Base-by-base conservation (phyloP, 257 asterid genomes). In the Scutellaria minor region DNA sequence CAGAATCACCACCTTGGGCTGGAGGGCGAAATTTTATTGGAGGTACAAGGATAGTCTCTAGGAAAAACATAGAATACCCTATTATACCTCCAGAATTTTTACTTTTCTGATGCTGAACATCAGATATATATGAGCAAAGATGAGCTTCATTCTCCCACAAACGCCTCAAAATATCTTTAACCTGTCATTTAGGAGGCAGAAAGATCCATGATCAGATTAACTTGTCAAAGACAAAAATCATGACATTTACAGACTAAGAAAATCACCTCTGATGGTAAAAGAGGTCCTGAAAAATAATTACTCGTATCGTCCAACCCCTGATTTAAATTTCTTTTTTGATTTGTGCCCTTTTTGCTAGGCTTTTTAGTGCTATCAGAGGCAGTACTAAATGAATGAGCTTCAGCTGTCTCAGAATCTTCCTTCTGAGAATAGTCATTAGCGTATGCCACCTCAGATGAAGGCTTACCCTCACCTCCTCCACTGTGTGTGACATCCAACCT, bases 21-120 rank as follows among this genome's bases (percentile, higher is more conserved):
- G 91, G 85, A 76, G 99, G 96, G 9, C 99, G 92, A 71, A 94
- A 94, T 82, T 83, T 92, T 80, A 85, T 83, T 22, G 99, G 98
- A 22, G 97, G 91, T 37, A 94, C 96, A 65, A 87, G 88, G 78
- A 89, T 50, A 66, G 90, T 75, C 53, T 87, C 90, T 55, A 94
- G 81, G 79, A 94, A 94, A 83, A 89, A 94, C 90, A 91, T 91
- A 15, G 73, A 85, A 79, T 85, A 73, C 50, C 90, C 93, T 51
- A 72, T 66, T 62, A 11, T 57, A 57, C 74, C 76, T 75, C 79
- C 79, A 80, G 85, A 63, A 63, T 56, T 10, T 44, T 77, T 69
- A 72, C 63, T 70, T 68, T 78, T 82, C 77, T 80, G 79, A 59
- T 77, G 82, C 90, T 86, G 95, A 80, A 94, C 83, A 81, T 94